Evolutionary conservation across 306 rosid genomes (phyloP).

Genomic region (Pyrus communis): DNA sequence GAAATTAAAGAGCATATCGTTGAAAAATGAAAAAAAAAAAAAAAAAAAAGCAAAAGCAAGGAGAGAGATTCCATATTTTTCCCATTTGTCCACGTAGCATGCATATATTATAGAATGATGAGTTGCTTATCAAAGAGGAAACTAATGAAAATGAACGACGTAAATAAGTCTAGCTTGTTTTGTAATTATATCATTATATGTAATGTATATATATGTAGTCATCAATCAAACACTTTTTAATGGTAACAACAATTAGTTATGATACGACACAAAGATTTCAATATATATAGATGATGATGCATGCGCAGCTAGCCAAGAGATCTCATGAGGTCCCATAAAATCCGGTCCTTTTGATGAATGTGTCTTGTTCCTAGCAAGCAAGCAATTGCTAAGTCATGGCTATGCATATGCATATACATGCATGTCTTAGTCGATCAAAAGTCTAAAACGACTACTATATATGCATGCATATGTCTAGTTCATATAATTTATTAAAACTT

Average conservation of each 20-base stretch:
- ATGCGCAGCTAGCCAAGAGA: too few relatives aligned
- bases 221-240: too few relatives aligned
- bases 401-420: background rate
- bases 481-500: too few relatives aligned
- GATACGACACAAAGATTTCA: background rate
- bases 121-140: slow-evolving; percentile 13
- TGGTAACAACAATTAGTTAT: too few relatives aligned
- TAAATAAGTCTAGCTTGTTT: too few relatives aligned
- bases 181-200: too few relatives aligned
- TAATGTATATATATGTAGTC: background rate
- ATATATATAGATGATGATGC: background rate
- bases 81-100: background rate
- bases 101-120: background rate
- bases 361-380: background rate
- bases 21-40: too few relatives aligned
- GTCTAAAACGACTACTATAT: background rate
- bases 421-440: slow-evolving; percentile 2
- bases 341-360: slow-evolving; percentile 1
- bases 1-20: too few relatives aligned
- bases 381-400: background rate
- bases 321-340: background rate
- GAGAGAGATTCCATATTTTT: too few relatives aligned
- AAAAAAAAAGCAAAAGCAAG: too few relatives aligned
- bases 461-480: too few relatives aligned
- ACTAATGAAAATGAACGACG: background rate